Base-by-base conservation (phyloP, 2,329 filamentous ascomycete species). In the Curvularia verruculosa region DNA sequence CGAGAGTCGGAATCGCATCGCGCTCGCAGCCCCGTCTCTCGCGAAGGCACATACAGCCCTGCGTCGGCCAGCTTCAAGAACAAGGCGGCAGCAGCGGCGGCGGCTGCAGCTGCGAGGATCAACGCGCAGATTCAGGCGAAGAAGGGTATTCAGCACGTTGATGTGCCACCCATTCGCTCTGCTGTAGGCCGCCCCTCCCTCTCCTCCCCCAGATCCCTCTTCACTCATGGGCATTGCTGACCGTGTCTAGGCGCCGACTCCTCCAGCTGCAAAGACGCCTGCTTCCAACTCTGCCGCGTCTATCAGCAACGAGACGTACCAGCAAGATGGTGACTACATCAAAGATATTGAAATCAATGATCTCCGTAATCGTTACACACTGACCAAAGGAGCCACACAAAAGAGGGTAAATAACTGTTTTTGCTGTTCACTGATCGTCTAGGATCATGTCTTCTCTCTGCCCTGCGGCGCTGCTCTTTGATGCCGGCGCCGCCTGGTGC, bases 261-360 rank as follows among this genome's bases (percentile, higher is more conserved):
- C 83, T 61, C 79, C 81, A 58, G 76, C 78, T 46, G 78, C 77
- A 49, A 85, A 85, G 74, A 84, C 86, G 45, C 80, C 84, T 34
- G 79, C 84, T 24, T 79, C 83, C 50, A 78, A 78, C 21, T 66
- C 75, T 49, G 75, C 76, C 19, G 71, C 76, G 29, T 77, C 79
- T 19, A 82, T 82, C 39, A 86, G 86, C 59, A 84, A 96, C 76
- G 92, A 94, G 70, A 90, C 96, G 76, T 98, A 98, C 75, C 90
- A 96, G 69, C 90, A 93, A 60, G 95, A 98, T 75, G 95, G 95
- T 70, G 95, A 99, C 79, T 98, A 91, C 77, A 98, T 99, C 80
- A 95, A 96, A 79, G 95, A 99, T 74, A 96, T 99, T 73, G 95
- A 98, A 82, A 92, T 99, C 82, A 99, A 99, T 78, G 94, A 98